phyloP scores from a whole-genome alignment of 1,284 basidiomycete genomes.

The Caloboletus inedulis region DNA sequence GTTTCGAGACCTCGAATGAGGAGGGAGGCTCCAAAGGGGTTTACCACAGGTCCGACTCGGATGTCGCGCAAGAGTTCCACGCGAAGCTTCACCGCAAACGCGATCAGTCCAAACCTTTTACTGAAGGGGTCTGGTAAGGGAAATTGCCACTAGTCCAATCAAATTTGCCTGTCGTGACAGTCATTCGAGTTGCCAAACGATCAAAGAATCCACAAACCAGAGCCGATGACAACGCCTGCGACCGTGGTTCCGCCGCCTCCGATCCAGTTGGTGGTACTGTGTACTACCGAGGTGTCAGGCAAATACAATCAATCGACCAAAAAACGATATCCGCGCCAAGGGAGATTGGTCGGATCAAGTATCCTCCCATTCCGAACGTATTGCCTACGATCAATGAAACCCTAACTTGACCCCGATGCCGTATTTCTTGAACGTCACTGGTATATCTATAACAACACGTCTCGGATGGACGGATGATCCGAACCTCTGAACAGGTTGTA shows the following conservation, averaged over 20 bases:
- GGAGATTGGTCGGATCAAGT: no score
- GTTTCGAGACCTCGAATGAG: constrained; percentile 88
- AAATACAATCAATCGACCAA: no score
- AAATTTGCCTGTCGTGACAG: constrained; percentile 60
- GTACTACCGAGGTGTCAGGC: constrained; percentile 42
- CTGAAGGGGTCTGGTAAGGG: constrained; percentile 80
- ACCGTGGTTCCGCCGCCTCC: constrained; percentile 89
- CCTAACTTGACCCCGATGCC: constrained; percentile 81
- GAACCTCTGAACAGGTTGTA: constrained; percentile 88
- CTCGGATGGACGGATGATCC: background rate
- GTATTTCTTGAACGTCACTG: constrained; percentile 75
- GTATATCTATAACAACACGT: background rate
- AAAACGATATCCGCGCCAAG: no score
- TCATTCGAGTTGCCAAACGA: background rate
- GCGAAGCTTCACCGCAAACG: constrained; percentile 75
- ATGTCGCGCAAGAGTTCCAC: constrained; percentile 76
- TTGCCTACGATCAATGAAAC: no score
- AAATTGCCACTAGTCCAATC: constrained; percentile 84
- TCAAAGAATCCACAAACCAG: constrained; percentile 40
- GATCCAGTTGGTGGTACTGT: constrained; percentile 91
- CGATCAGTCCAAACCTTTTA: constrained; percentile 71
- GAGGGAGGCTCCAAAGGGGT: constrained; percentile 82
- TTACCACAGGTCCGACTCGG: constrained; percentile 71
- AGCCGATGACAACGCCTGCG: constrained; percentile 79
- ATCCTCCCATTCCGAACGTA: no score